Evolutionary conservation across 768 basidiomycete species (phyloP).

Genomic region (Lactifluus rugatus): DNA sequence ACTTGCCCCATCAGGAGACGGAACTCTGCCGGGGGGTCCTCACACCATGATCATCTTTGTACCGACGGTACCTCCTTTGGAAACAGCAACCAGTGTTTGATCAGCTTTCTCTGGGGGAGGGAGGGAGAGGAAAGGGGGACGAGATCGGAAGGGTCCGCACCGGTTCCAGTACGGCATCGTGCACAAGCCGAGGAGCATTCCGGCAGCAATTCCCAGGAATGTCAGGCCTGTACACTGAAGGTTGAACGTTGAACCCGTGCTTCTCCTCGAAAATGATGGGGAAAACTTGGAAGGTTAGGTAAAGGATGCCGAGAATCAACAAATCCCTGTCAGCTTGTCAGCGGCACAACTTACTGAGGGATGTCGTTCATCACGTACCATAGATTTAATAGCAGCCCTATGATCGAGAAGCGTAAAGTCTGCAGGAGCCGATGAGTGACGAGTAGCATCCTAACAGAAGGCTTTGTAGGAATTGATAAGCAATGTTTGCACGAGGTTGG

Average conservation of each 20-base stretch:
- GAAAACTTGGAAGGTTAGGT: constrained; percentile 48
- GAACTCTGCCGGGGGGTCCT: constrained; percentile 51
- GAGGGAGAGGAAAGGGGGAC: neutral
- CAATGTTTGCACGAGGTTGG: constrained; percentile 39
- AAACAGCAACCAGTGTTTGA: neutral
- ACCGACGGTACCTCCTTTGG: constrained; percentile 30
- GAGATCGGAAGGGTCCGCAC: constrained; percentile 12
- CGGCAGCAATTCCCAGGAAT: constrained; percentile 44
- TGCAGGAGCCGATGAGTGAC: constrained; percentile 22
- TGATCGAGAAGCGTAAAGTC: constrained; percentile 55
- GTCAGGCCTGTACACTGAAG: constrained; percentile 39
- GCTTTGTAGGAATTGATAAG: constrained; percentile 55
- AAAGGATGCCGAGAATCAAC: constrained; percentile 35
- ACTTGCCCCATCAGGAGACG: constrained; percentile 56
- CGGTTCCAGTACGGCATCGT: constrained; percentile 40
- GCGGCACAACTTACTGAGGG: neutral
- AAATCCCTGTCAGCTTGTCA: constrained; percentile 27
- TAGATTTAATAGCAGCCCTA: constrained; percentile 65
- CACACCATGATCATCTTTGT: constrained; percentile 33
- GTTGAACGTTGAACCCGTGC: constrained; percentile 49
- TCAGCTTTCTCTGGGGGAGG: neutral
- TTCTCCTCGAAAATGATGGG: constrained; percentile 39
- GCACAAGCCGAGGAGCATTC: constrained; percentile 32
- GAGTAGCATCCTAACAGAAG: constrained; percentile 39
- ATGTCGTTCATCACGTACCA: constrained; percentile 38